Percentiles rank a stretch among this genome's conserved stretches.
phyloP scores from a whole-genome alignment of 441 rosid genomes.

The Aleurites moluccanus region DNA sequence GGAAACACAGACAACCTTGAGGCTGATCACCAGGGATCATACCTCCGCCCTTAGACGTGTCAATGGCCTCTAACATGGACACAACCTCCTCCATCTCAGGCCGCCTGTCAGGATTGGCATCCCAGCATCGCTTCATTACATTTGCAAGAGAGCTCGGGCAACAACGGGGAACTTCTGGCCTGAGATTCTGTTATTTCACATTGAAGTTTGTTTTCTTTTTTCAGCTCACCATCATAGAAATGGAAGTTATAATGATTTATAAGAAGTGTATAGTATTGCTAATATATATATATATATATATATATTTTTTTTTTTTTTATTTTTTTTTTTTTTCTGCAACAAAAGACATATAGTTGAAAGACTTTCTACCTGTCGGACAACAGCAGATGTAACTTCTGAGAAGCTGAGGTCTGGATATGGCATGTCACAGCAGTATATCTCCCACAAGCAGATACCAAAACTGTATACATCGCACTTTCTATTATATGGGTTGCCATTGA shows the following conservation, averaged over 20 bases:
- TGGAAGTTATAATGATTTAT: neutral
- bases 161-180: conserved; percentile 96
- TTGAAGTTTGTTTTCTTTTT: conserved; percentile 13
- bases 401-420: conserved; percentile 95
- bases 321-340: neutral
- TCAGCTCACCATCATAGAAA: conserved; percentile 11
- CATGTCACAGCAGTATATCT: conserved; percentile 98
- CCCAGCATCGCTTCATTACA: conserved; percentile 98
- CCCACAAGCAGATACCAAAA: conserved; percentile 97
- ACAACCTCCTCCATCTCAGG: conserved; percentile 99
- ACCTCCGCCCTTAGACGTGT: conserved; percentile 94
- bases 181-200: conserved; percentile 58
- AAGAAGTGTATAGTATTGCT: too few species aligned
- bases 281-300: too few species aligned
- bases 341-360: neutral
- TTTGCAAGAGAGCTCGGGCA: conserved; percentile 88
- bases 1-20: conserved; percentile 83
- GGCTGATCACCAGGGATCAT: conserved; percentile 86
- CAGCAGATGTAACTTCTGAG: conserved; percentile 93
- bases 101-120: conserved; percentile 81
- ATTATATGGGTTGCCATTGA: conserved; percentile 86
- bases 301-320: too few species aligned
- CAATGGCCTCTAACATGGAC: conserved; percentile 81
- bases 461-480: conserved; percentile 97
- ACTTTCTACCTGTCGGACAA: conserved; percentile 76